Base-by-base conservation (phyloP, 2,329 filamentous ascomycete species). In the Calonectria ilicicola region DNA sequence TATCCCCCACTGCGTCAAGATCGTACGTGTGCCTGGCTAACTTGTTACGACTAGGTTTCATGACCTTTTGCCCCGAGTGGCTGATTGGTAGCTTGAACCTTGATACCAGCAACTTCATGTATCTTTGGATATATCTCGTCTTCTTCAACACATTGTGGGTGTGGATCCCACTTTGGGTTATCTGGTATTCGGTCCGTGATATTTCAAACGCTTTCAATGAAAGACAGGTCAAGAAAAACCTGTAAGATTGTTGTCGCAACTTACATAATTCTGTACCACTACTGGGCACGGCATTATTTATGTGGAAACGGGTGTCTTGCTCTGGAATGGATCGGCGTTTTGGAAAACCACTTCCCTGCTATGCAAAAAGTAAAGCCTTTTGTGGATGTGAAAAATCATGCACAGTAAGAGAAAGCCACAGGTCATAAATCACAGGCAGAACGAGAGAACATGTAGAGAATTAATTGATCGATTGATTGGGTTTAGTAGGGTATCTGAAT, bases 41-140 rank as follows among this genome's bases (percentile, higher is more conserved):
- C 46, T 1, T 26, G 53, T 14, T 38, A 12, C 17, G 40, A 21
- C n/a, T 46, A 91, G 90, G 91, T 21, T 93, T 91, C 84, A 93
- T 93, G 89, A 93, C 92, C 0, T 93, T 93, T 80, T 91, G 89
- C 82, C 92, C 92, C 15, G 92, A 93, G 83, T 93, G 92, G 92
- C 84, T 93, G 15, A 89, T 87, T 2, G 88, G 87, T 65, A 93
- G 88, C 80, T 80, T 87, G 75, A 92, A 92, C 79, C 88, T 93
- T 72, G 90, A 93, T 81, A 86, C 87, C 21, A 91, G 87, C 83
- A 93, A 93, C 83, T 92, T 90, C 77, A 92, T 93, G 90, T 92
- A 92, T 78, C 84, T 89, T 74, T 93, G 91, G 91, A 85, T 93
- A 17, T 93, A 93, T 76, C 84, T 93, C 19, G 85, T 92, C 76